Evolutionary conservation across 2,329 filamentous ascomycete genomes (phyloP), one percentile per base, ranked within the genome.

Genomic region (Zymoseptoria brevis): DNA sequence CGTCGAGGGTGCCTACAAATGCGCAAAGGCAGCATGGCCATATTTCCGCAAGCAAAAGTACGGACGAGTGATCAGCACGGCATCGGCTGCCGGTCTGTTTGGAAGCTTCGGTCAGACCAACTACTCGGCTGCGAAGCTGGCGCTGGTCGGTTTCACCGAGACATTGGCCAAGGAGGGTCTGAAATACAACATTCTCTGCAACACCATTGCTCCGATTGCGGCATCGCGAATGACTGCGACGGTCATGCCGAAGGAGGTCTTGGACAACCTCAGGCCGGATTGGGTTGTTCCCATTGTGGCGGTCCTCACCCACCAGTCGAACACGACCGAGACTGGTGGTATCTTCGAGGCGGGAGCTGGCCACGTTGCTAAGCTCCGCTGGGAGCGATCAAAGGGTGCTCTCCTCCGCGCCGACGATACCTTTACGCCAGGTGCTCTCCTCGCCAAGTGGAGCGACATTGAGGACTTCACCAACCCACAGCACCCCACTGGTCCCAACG

Each of bases 21-120:
- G 90, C 75, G 83, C 94, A 62, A 87, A 86, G 75, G 94, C 94
- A 64, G 94, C 94, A 56, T 99, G 94, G 93, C 91, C 93, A 61
- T 82, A 97, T 77, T 97, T 99, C 83, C 85, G 93, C 72, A 97
- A 97, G 80, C 94, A 99, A 79, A 97, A 96, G 84, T 99, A 90
- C 75, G 94, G 94, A 64, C 86, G 94, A 69, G 82, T 99, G 67
- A 96, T 99, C 79, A 97, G 95, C 82, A 97, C 94, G 22, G 86
- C 93, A 45, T 97, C 93, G n/a, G 91, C 91, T 59, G 92, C 94
- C 62, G 94, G 94, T 70, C 82, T 99, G 57, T 97, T 96, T 74
- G 94, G 94, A 71, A 94, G 85, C 78, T 97, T 96, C 72, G 94
- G 93, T 66, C 93, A 97, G 80, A 85, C 87, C 74, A 97, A 96